phyloP scores from a whole-genome alignment of 345 rosid species.

The Arabis hirsuta region DNA sequence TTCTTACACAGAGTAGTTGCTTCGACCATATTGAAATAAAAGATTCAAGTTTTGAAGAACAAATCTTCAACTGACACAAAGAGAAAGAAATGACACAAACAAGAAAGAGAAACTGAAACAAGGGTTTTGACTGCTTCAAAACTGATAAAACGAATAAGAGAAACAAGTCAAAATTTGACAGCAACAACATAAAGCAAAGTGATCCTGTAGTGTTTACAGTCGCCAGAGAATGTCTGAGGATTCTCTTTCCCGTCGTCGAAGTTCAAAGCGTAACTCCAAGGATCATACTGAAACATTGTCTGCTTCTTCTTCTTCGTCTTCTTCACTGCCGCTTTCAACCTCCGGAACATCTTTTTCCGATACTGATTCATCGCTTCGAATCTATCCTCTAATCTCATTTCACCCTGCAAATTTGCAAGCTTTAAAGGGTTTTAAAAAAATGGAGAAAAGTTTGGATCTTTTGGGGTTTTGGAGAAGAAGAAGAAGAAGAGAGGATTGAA shows the following conservation, averaged over 20 bases:
- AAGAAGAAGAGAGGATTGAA: constrained; percentile 3
- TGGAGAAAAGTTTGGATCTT: constrained; percentile 28
- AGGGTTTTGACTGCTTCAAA: constrained; percentile 24
- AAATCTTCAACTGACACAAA: neutral
- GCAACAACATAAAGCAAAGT: constrained; percentile 54
- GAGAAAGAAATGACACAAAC: constrained; percentile 7
- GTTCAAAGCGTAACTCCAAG: constrained; percentile 81
- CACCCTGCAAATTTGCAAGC: neutral
- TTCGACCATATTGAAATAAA: constrained; percentile 16
- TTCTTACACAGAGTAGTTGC: neutral
- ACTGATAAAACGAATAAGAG: constrained; percentile 14
- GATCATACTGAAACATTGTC: constrained; percentile 84
- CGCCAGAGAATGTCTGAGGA: constrained; percentile 29
- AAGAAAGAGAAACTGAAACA: constrained; percentile 21
- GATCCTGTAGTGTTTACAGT: constrained; percentile 32
- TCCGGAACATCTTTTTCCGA: constrained; percentile 34
- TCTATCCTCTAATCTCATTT: constrained; percentile 38
- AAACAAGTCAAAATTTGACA: constrained; percentile 42
- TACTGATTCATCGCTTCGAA: constrained; percentile 37
- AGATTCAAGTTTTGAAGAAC: neutral
- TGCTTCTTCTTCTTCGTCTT: constrained; percentile 37
- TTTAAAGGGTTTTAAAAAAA: constrained; percentile 18
- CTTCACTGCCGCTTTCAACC: constrained; percentile 32
- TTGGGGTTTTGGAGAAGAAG: constrained; percentile 5
- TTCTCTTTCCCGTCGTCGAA: constrained; percentile 67